These are phyloP conservation scores for Leccinum angustisporum DNA, from an alignment of 1,284 basidiomycete species.

Conservation along the genomic window DNA sequence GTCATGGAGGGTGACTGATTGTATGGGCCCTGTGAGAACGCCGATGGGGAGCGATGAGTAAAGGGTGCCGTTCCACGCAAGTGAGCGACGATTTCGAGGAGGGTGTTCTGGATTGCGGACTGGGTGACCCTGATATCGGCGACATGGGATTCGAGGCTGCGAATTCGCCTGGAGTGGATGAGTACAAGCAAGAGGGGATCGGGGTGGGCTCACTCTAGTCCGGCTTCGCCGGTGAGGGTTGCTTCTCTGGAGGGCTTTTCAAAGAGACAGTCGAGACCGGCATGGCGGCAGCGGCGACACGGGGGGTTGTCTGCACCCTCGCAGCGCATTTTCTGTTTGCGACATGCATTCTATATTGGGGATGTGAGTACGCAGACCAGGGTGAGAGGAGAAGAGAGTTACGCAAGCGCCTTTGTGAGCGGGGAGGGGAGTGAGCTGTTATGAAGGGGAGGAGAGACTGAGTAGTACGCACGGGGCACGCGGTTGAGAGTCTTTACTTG, in stretches of 20 bases:
- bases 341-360: constrained; percentile 67
- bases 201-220: constrained; percentile 69
- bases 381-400: constrained; percentile 22
- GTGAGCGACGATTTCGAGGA: constrained; percentile 75
- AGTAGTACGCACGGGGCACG: constrained; percentile 66
- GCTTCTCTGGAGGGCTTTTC: constrained; percentile 86
- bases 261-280: constrained; percentile 83
- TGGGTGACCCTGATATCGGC: constrained; percentile 72
- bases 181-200: constrained; percentile 9
- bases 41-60: constrained; percentile 59
- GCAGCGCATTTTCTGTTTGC: constrained; percentile 86
- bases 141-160: constrained; percentile 81
- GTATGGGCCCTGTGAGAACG: constrained; percentile 50
- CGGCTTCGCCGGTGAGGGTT: constrained; percentile 81
- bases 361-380: constrained; percentile 8
- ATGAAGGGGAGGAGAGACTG: constrained; percentile 19
- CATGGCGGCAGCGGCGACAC: constrained; percentile 84
- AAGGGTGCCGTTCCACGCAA: constrained; percentile 52
- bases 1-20: constrained; percentile 59
- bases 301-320: constrained; percentile 91
- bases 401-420: background rate
- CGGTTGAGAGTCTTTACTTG: constrained; percentile 73
- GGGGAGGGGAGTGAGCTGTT: constrained; percentile 11
- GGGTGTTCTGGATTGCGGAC: constrained; percentile 67
- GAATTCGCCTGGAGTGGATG: constrained; percentile 65